Conservation (phyloP, 31 red algal genomes). For the Odonthalia washingtoniensis region DNA sequence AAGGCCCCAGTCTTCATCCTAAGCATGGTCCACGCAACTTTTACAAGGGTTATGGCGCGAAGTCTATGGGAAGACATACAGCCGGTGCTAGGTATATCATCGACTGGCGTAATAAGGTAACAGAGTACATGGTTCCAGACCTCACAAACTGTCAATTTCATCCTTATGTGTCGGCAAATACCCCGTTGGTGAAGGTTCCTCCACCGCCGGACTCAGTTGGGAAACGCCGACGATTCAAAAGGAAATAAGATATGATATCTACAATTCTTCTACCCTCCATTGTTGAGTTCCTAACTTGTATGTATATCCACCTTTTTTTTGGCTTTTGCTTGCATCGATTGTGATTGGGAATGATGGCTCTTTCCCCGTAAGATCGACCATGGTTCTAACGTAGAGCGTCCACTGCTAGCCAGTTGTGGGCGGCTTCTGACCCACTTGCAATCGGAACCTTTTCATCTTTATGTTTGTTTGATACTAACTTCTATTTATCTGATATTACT, state of each 20-base stretch:
- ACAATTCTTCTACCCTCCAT: too few species aligned
- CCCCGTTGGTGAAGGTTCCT: slow-evolving; percentile 44
- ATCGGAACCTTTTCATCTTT: too few species aligned
- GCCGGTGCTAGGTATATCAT: slow-evolving; percentile 53
- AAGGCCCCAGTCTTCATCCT: slow-evolving; percentile 63
- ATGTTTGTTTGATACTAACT: too few species aligned
- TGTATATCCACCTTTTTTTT: too few species aligned
- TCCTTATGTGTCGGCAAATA: slow-evolving; percentile 47
- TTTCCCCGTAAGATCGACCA: slow-evolving; percentile 81
- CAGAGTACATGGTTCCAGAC: slow-evolving; percentile 44
- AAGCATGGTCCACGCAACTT: slow-evolving; percentile 57
- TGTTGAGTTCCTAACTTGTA: too few species aligned
- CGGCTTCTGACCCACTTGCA: slow-evolving; percentile 2
- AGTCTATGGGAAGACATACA: slow-evolving; percentile 66
- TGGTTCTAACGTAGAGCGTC: slow-evolving; percentile 51
- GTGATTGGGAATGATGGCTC: slow-evolving; percentile 51
- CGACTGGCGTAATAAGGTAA: slow-evolving; percentile 52
- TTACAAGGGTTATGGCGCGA: slow-evolving; percentile 71
- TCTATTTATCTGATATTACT: too few species aligned
- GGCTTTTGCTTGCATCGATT: too few species aligned
- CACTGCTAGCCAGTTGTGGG: slow-evolving; percentile 21
- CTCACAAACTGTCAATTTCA: slow-evolving; percentile 22
- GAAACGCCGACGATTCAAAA: neutral
- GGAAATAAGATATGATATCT: too few species aligned
- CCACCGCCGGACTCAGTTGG: slow-evolving; percentile 41